Evolutionary conservation across 805 yeast genomes (phyloP), one percentile per base, ranked within the genome.

Genomic region (Candida pseudofarinosa): DNA sequence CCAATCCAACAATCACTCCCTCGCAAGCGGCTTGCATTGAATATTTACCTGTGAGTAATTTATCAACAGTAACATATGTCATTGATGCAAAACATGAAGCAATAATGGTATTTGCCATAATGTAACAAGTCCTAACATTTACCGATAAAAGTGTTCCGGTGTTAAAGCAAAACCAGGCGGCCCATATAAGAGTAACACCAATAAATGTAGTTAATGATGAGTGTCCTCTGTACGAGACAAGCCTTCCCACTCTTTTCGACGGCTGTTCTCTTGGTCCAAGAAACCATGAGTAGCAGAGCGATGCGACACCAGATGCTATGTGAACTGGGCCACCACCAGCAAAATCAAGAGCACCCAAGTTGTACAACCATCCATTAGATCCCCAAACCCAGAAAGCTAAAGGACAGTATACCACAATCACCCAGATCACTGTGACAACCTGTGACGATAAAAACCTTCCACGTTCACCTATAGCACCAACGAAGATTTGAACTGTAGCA

Each of bases 301-400:
- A 65, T 2, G 74, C 67, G 20, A 63, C 59, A 34, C 76, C 76
- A 4, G 72, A 60, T 4, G 74, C 65, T 41, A 72, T 63, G 53
- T 73, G 77, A 26, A 73, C 77, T 1, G 76, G 76, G 20, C 76
- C 76, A 31, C 77, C 77, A 33, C 77, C 77, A 5, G 76, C 76
- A 53, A 72, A 73, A 50, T 73, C 77, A 42, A 72, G 60, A 3
- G 67, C 69, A 4, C 76, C 77, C 36, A 73, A 55, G 19, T 57
- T 62, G 40, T 54, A 63, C 37, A 73, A 57, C 73, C 75, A 73
- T 13, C 77, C 77, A 43, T 67, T 68, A 4, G 53, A 55, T 19
- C 65, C 66, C 77, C 77, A 73, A n/a, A 72, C 73, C 59, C 74
- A 63, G 52, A 61, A 72, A 3, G 76, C 76, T 32, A 64, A 51